Percentiles rank a stretch among this genome's conserved stretches.
These are phyloP conservation scores for Apiospora malaysiana DNA, from an alignment of 2,329 filamentous ascomycete species.

Conservation along the genomic window DNA sequence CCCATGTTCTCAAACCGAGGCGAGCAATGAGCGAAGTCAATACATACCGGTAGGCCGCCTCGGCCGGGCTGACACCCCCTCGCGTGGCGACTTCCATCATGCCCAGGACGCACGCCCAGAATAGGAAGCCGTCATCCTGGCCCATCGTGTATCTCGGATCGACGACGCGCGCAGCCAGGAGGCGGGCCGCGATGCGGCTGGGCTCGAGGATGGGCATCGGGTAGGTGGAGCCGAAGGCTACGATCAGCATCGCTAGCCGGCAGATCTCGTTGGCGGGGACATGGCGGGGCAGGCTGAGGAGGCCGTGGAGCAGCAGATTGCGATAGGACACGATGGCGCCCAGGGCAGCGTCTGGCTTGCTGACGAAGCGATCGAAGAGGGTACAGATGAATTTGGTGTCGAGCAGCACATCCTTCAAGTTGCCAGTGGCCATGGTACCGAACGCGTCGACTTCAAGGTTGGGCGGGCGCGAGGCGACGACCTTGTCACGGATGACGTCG, in stretches of 20 bases:
- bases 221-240: not conserved
- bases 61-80: not conserved
- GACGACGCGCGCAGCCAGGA: not conserved
- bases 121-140: not conserved
- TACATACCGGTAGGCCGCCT: not conserved
- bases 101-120: not conserved
- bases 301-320: not conserved
- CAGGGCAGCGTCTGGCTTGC: not conserved
- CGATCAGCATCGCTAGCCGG: not conserved
- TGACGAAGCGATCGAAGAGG: not conserved
- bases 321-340: not conserved
- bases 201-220: not conserved
- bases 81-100: conserved; percentile 2
- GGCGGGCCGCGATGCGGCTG: not conserved
- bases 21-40: not conserved
- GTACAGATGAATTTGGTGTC: not conserved
- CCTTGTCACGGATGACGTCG: not conserved
- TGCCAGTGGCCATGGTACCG: no score
- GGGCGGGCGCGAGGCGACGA: not conserved
- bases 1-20: not conserved
- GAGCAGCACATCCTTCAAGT: not conserved
- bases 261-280: not conserved
- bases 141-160: not conserved
- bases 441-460: not conserved
- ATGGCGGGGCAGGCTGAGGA: not conserved